A percentile compares a stretch with the other conserved stretches of the same genome.
phyloP scores from a whole-genome alignment of 306 rosid species.

The Quercus wislizeni region DNA sequence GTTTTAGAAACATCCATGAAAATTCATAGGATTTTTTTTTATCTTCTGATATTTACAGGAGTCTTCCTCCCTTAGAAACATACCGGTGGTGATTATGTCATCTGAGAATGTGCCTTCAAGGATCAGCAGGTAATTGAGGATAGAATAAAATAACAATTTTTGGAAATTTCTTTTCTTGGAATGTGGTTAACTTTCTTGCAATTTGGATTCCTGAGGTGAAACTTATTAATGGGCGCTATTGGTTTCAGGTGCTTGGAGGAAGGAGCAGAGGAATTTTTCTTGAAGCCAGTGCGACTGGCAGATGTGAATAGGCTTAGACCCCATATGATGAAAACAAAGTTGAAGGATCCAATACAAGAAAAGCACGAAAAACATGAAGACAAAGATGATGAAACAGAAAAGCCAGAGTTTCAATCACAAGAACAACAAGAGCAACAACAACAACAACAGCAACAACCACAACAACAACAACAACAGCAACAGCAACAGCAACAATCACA shows the following conservation, averaged over 20 bases:
- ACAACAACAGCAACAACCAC: constrained; percentile 12
- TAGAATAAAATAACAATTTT: background rate
- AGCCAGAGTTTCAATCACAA: constrained; percentile 24
- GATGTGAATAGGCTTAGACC: constrained; percentile 73
- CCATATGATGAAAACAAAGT: constrained; percentile 66
- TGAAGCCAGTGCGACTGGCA: constrained; percentile 80
- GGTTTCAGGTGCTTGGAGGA: constrained; percentile 78
- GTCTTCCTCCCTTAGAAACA: constrained; percentile 77
- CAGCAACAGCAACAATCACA: constrained; percentile 5
- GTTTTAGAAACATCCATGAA: constrained; percentile 17
- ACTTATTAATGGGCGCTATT: constrained; percentile 11
- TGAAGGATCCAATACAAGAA: constrained; percentile 24
- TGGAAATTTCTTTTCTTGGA: background rate
- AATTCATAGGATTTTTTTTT: constrained; percentile 30
- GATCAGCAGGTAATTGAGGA: constrained; percentile 56
- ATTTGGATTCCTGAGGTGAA: background rate
- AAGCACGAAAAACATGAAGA: constrained; percentile 26
- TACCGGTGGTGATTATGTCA: constrained; percentile 96
- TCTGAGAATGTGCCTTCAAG: constrained; percentile 96
- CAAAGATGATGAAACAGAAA: constrained; percentile 22
- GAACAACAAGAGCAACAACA: constrained; percentile 17
- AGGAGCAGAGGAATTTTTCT: constrained; percentile 95
- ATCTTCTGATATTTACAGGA: constrained; percentile 57
- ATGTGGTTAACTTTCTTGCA: background rate
- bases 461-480: constrained; percentile 8